phyloP scores from a whole-genome alignment of 2,329 filamentous ascomycete genomes.

The Exophiala calicioides region DNA sequence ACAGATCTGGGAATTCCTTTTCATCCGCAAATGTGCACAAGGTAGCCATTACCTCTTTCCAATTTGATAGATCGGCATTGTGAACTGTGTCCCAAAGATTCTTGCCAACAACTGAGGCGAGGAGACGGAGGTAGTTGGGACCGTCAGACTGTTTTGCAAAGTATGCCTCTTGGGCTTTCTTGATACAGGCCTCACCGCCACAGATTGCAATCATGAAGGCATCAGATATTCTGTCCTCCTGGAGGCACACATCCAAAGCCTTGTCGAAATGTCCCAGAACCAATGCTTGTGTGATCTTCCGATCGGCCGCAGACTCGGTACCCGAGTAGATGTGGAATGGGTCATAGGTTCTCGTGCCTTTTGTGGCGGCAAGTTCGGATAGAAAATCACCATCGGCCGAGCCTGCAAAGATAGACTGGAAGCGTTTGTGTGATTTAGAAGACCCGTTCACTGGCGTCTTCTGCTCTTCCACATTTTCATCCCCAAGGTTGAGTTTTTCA shows the following conservation, averaged over 20 bases:
- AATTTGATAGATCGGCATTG: conserved; percentile 87
- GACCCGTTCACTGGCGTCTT: conserved; percentile 49
- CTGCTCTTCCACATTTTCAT: conserved; percentile 40
- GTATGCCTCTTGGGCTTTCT: conserved; percentile 91
- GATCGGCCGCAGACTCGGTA: conserved; percentile 80
- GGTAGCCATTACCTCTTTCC: conserved; percentile 96
- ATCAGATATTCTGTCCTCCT: conserved; percentile 88
- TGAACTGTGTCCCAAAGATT: conserved; percentile 98
- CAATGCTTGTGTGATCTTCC: conserved; percentile 80
- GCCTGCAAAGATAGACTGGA: conserved; percentile 79
- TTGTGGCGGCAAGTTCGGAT: conserved; percentile 78
- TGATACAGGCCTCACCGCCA: conserved; percentile 86
- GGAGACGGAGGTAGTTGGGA: conserved; percentile 87
- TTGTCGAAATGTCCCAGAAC: conserved; percentile 89
- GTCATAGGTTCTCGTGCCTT: conserved; percentile 88
- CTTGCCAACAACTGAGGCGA: conserved; percentile 90
- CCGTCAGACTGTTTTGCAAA: conserved; percentile 77
- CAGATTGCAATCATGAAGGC: conserved; percentile 98
- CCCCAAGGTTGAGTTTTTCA: conserved; percentile 11
- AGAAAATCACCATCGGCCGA: conserved; percentile 79
- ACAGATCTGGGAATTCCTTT: conserved; percentile 88
- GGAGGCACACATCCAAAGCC: conserved; percentile 83
- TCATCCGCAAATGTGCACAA: conserved; percentile 94
- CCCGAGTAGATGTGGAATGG: conserved; percentile 89
- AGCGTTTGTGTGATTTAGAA: conserved; percentile 61